Conservation (phyloP, 1,139 yeast genomes). For the Scheffersomyces parashehatae region DNA sequence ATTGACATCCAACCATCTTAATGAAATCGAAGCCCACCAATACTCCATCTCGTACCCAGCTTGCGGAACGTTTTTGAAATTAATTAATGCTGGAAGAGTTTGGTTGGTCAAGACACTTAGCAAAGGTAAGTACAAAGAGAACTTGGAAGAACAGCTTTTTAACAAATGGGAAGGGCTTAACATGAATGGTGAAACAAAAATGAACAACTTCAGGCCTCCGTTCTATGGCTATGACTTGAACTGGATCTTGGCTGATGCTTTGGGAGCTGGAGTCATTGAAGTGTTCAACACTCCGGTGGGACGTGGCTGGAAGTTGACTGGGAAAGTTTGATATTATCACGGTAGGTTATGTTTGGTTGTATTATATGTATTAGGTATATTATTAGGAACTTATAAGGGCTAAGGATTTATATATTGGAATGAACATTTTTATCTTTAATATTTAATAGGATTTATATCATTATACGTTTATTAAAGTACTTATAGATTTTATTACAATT, state of each 20-base stretch:
- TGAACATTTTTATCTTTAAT: no score
- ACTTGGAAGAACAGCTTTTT: constrained; percentile 49
- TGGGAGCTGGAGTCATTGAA: constrained; percentile 70
- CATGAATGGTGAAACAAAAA: constrained; percentile 27
- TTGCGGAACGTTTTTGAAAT: constrained; percentile 56
- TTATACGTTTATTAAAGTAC: no score
- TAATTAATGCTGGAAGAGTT: constrained; percentile 45
- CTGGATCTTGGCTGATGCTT: constrained; percentile 66
- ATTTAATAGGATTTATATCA: no score
- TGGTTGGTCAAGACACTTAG: constrained; percentile 52
- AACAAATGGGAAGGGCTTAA: constrained; percentile 51
- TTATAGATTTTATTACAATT: neutral
- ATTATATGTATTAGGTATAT: no score
- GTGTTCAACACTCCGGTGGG: constrained; percentile 72
- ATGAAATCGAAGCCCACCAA: constrained; percentile 46
- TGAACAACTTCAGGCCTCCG: constrained; percentile 53
- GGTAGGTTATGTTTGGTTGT: neutral
- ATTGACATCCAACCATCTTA: constrained; percentile 48
- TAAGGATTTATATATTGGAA: no score
- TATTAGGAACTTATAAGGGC: no score
- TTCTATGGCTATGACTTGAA: constrained; percentile 59
- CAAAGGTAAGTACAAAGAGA: constrained; percentile 51
- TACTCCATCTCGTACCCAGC: constrained; percentile 61
- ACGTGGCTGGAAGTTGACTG: constrained; percentile 65
- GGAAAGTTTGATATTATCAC: constrained; percentile 29